These are phyloP conservation scores for Plasmodium cynomolgi DNA, from an alignment of 169 alveolate genomes.

Conservation along the genomic window DNA sequence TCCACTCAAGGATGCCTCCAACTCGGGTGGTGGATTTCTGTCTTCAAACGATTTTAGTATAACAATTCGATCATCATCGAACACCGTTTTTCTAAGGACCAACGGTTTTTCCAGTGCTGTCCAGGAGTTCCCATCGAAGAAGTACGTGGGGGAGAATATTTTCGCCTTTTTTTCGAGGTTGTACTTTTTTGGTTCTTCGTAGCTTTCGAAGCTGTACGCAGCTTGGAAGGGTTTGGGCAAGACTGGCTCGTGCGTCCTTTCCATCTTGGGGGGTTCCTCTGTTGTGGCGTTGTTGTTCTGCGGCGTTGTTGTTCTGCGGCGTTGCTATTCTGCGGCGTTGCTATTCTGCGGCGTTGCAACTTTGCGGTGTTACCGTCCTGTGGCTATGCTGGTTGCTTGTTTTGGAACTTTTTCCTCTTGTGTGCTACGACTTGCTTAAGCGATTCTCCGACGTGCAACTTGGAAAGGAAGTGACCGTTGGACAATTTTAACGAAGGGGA, in stretches of 20 bases:
- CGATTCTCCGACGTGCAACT: neutral
- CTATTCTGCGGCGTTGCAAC: too few species aligned
- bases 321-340: too few species aligned
- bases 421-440: neutral
- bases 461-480: neutral
- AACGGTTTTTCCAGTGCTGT: conserved; percentile 44
- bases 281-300: neutral
- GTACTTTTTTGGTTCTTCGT: conserved; percentile 39
- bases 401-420: conserved; percentile 4
- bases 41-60: conserved; percentile 7
- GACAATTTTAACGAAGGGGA: neutral
- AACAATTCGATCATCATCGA: conserved; percentile 43
- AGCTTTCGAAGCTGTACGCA: conserved; percentile 13
- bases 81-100: conserved; percentile 50
- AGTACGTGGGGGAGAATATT: conserved; percentile 41
- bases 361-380: neutral
- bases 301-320: too few species aligned
- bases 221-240: conserved; percentile 42
- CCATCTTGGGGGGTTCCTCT: neutral
- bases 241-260: neutral
- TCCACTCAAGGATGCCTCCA: conserved; percentile 67
- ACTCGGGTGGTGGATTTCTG: conserved; percentile 18
- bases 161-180: conserved; percentile 15
- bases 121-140: conserved; percentile 68
- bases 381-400: neutral